Evolutionary conservation across 164 flowering plant genomes (phyloP).

Genomic region (Annona cherimola): DNA sequence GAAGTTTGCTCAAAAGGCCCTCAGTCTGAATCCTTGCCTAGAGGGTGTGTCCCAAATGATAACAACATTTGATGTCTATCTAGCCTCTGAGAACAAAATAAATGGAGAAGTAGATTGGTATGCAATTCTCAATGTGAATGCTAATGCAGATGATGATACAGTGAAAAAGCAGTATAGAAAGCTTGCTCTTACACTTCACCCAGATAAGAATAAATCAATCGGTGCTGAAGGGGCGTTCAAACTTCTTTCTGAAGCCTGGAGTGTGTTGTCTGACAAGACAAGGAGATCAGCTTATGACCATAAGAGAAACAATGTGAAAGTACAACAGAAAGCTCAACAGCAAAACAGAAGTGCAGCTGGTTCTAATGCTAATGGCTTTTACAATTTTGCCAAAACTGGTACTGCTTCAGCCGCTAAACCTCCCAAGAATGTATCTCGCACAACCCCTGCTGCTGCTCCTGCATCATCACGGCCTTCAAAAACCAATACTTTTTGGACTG

Average conservation of each 20-base stretch:
- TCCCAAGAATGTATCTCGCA: conserved; percentile 26
- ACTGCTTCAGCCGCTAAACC: conserved; percentile 10
- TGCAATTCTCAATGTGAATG: conserved; percentile 63
- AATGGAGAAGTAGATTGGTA: conserved; percentile 55
- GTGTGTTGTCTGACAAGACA: conserved; percentile 61
- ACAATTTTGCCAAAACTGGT: conserved; percentile 27
- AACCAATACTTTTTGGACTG: conserved; percentile 64
- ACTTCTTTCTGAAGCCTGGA: conserved; percentile 82
- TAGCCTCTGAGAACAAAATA: conserved; percentile 28
- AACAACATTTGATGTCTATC: conserved; percentile 40
- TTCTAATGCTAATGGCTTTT: conserved; percentile 37
- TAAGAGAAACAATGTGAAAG: conserved; percentile 32
- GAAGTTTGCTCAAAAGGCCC: conserved; percentile 70
- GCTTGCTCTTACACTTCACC: conserved; percentile 80
- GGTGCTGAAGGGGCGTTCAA: conserved; percentile 97
- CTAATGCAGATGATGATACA: conserved; percentile 57
- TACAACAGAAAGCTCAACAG: conserved; percentile 11
- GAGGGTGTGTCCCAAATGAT: conserved; percentile 53
- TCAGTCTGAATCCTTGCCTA: conserved; percentile 42
- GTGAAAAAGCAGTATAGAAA: conserved; percentile 75
- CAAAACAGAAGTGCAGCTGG: conserved; percentile 25
- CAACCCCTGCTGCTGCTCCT: conserved; percentile 16
- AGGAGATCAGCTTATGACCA: conserved; percentile 56
- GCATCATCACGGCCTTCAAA: conserved; percentile 24
- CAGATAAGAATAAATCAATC: conserved; percentile 81